phyloP scores from a whole-genome alignment of 2,329 filamentous ascomycete genomes.

The Colletotrichum sojae region DNA sequence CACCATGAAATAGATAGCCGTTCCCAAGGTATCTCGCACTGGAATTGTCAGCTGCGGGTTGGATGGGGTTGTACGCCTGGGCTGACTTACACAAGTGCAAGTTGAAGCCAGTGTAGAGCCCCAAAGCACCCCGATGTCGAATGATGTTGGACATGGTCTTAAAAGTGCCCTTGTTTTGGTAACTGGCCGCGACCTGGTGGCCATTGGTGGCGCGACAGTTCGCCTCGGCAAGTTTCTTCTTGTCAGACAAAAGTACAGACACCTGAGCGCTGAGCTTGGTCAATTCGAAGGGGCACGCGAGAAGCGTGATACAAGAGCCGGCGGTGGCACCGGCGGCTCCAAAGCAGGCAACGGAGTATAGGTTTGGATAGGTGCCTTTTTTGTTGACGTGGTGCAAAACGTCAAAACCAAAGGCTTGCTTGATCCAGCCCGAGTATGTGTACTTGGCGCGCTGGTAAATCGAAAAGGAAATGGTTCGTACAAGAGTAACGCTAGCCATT shows the following conservation, averaged over 20 bases:
- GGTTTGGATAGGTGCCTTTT: conserved; percentile 77
- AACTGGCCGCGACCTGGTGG: conserved; percentile 75
- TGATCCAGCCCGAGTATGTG: conserved; percentile 78
- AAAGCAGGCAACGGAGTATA: conserved; percentile 83
- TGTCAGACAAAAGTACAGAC: conserved; percentile 80
- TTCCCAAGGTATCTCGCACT: conserved; percentile 88
- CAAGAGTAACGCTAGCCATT: conserved; percentile 83
- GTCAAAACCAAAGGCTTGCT: conserved; percentile 75
- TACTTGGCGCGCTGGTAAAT: conserved; percentile 86
- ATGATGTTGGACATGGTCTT: conserved; percentile 84
- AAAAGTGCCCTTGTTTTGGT: conserved; percentile 83
- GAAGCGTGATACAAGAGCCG: conserved; percentile 82
- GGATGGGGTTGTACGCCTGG: conserved; percentile 35
- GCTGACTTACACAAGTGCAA: conserved; percentile 79
- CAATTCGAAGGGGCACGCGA: conserved; percentile 90
- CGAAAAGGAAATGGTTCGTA: conserved; percentile 83
- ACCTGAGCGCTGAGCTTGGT: conserved; percentile 92
- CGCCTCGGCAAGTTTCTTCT: conserved; percentile 56
- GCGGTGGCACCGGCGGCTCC: conserved; percentile 83
- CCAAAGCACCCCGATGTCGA: conserved; percentile 78
- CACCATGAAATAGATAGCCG: conserved; percentile 88
- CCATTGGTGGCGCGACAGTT: conserved; percentile 60
- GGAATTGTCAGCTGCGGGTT: conserved; percentile 20
- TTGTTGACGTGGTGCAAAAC: conserved; percentile 81
- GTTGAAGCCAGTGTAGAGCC: conserved; percentile 85